phyloP scores from a whole-genome alignment of 2,329 filamentous ascomycete species.

The Fusarium ramigenum region DNA sequence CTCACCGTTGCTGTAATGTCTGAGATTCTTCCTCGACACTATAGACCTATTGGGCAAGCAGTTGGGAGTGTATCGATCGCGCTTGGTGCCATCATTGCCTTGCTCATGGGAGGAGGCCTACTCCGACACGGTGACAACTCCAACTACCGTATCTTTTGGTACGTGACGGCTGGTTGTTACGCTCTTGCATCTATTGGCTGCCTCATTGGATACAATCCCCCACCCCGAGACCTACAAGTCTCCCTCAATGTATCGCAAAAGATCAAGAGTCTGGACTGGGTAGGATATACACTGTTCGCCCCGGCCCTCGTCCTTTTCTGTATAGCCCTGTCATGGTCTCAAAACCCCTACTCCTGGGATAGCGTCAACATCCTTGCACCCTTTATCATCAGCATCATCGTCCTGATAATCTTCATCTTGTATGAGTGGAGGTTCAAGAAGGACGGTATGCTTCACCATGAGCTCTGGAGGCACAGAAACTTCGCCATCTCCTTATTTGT shows the following conservation, averaged over 20 bases:
- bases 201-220: not conserved
- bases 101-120: not conserved
- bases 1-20: not conserved
- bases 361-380: not conserved
- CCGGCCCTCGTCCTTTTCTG: not conserved
- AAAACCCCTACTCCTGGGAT: not conserved
- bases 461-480: not conserved
- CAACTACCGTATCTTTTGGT: not conserved
- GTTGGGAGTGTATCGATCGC: not conserved
- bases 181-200: not conserved
- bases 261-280: not conserved
- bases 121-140: not conserved
- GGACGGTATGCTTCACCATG: not conserved
- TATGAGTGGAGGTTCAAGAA: not conserved
- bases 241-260: not conserved
- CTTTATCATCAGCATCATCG: not conserved
- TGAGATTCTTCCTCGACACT: not conserved
- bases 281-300: not conserved
- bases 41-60: not conserved
- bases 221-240: not conserved
- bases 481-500: not conserved
- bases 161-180: not conserved
- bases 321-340: not conserved
- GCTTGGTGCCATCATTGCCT: not conserved
- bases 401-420: not conserved